A percentile compares a stretch with the other conserved stretches of the same genome.
phyloP scores from a whole-genome alignment of 139 green algal species.

The Diplosphaera chodatii region DNA sequence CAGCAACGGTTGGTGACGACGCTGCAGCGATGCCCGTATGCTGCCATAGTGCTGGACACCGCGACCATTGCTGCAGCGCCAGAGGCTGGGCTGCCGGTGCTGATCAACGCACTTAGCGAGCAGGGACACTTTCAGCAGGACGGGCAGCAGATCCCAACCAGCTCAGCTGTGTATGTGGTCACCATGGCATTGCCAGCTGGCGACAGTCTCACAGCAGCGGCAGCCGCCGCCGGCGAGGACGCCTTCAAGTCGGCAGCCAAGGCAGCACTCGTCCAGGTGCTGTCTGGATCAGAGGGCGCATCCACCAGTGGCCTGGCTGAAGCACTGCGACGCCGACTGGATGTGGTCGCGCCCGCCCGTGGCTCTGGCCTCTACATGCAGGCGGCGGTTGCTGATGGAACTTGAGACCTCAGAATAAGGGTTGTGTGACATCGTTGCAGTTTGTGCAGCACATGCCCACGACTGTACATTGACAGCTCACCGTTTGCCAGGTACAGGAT shows the following conservation, averaged over 20 bases:
- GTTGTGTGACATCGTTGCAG: too few species aligned
- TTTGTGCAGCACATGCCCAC: too few species aligned
- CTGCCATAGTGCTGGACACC: slow-evolving; percentile 18
- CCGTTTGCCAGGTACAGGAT: too few species aligned
- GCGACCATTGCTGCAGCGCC: slow-evolving; percentile 9
- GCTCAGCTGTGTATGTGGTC: neutral
- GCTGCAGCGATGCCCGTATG: slow-evolving; percentile 22
- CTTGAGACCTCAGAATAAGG: too few species aligned
- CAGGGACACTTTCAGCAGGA: slow-evolving; percentile 27
- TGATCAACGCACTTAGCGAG: slow-evolving; percentile 31
- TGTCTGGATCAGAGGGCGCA: neutral
- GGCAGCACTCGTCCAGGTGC: neutral
- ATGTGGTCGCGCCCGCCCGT: neutral
- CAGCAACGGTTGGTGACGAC: slow-evolving; percentile 22
- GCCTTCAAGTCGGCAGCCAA: neutral
- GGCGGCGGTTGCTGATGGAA: neutral
- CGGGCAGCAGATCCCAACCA: neutral
- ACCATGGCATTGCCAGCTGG: neutral
- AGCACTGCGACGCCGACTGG: neutral
- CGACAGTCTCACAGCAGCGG: neutral
- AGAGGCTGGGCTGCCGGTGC: slow-evolving; percentile 21
- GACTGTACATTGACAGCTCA: too few species aligned
- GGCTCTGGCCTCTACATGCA: too few species aligned
- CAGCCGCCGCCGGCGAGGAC: neutral
- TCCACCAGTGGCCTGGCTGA: neutral